Evolutionary conservation across 257 asterid species (phyloP), one percentile per base, ranked within the genome.

Genomic region (Ilex asprella): DNA sequence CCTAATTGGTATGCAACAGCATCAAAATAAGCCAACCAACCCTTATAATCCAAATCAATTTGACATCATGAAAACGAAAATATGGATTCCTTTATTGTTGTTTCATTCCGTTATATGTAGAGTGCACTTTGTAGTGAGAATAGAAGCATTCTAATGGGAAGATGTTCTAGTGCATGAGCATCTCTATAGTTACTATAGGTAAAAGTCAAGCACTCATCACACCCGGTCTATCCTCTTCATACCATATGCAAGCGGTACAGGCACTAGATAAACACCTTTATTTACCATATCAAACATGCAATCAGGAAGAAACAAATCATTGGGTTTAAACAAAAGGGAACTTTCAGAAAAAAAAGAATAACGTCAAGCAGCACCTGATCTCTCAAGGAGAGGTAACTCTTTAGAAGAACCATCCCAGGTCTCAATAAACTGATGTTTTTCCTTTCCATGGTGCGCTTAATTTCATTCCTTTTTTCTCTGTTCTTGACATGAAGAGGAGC

Each of bases 351-450:
- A 7, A 7, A 21, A 67, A 43, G 66, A n/a, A 55, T 10, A 60
- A 27, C 21, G 35, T 46, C 16, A 39, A 54, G 46, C 16, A 53
- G 57, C 60, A 89, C 95, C 94, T 89, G 97, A 60, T 89, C 91
- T 43, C 1, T 9, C 39, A 78, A 44, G 64, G 87, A 63, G 52
- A 89, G 61, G 74, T 77, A 75, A 56, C 80, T 71, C 83, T 66
- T 86, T 31, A 89, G 64, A 66, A 77, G 91, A 70, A 89, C 68
- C 95, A 89, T 82, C 72, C 97, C 97, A 53, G 89, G 75, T 80
- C 85, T 75, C 61, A 78, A 31, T 58, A 41, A 51, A 62, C 55
- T 21, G 43, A 80, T 79, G 51, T 54, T 75, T 47, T 55, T 72
- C 58, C 79, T 84, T 60, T 69, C 73, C 54, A 29, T 16, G 2